phyloP scores from a whole-genome alignment of 306 rosid species.

The Quercus rubra region DNA sequence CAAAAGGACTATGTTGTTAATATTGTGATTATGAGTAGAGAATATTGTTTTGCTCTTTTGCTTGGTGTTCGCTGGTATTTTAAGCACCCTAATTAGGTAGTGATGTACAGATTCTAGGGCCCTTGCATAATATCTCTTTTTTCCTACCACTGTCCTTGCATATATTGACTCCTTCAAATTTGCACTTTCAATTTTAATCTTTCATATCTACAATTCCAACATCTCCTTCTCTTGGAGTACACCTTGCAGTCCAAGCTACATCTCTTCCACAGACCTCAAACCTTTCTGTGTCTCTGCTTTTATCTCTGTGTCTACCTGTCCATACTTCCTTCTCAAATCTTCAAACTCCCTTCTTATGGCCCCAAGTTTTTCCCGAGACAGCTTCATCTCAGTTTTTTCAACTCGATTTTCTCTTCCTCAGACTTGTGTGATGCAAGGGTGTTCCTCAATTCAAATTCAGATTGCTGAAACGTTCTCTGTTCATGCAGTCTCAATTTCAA shows the following conservation, averaged over 20 bases:
- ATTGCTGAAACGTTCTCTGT: constrained; percentile 42
- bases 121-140: too few relatives aligned
- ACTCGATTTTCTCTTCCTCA: constrained; percentile 46
- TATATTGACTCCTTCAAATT: constrained; percentile 32
- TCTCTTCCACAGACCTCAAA: constrained; percentile 21
- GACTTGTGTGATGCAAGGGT: constrained; percentile 38
- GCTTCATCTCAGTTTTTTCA: constrained; percentile 44
- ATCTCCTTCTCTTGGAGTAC: not conserved
- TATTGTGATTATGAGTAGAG: too few relatives aligned
- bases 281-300: constrained; percentile 34
- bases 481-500: constrained; percentile 38
- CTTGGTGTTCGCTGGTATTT: too few relatives aligned
- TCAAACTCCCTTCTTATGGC: constrained; percentile 33
- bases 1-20: too few relatives aligned
- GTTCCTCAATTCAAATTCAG: constrained; percentile 49
- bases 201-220: constrained; percentile 33
- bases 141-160: too few relatives aligned
- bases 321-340: constrained; percentile 23
- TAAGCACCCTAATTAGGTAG: too few relatives aligned
- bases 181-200: constrained; percentile 24
- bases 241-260: not conserved
- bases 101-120: too few relatives aligned
- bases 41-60: too few relatives aligned
- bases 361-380: constrained; percentile 29
- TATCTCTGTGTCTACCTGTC: constrained; percentile 16